Conservation (phyloP, 768 basidiomycete species). For the Dacryopinax primogenitus region DNA sequence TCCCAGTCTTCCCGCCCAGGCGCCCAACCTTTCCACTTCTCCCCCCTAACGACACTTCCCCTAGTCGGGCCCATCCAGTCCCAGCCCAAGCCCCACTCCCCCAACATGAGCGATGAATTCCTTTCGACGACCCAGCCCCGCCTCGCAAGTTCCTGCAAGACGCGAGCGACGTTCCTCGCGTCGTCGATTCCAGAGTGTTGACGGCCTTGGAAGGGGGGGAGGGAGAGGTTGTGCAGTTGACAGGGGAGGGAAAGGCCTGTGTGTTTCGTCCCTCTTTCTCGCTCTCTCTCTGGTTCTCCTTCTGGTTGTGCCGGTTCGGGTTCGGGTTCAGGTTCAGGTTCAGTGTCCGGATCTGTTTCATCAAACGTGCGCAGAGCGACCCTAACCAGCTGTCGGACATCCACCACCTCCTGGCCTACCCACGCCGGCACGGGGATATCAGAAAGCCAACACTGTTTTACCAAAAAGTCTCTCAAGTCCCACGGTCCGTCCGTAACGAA, state of each 20-base stretch:
- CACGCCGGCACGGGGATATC: conserved; percentile 59
- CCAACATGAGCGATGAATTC: conserved; percentile 30
- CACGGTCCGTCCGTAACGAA: conserved; percentile 22
- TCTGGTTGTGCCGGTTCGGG: too few species aligned
- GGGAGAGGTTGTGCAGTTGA: conserved; percentile 59
- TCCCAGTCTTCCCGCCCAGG: not conserved
- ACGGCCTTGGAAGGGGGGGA: conserved; percentile 68
- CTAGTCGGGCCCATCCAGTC: not conserved
- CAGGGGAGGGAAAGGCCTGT: conserved; percentile 35
- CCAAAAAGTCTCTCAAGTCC: conserved; percentile 20
- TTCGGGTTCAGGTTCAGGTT: too few species aligned
- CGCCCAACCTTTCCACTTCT: not conserved
- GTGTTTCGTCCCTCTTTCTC: not conserved
- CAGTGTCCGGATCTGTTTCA: too few species aligned
- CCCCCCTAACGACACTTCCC: not conserved
- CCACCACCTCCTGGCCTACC: conserved; percentile 60
- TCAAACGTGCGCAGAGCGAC: conserved; percentile 20
- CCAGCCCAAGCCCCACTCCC: not conserved
- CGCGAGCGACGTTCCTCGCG: conserved; percentile 73
- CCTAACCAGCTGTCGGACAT: conserved; percentile 51
- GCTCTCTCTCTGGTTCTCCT: not conserved
- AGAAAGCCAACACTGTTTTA: conserved; percentile 18
- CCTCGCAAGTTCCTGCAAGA: conserved; percentile 64
- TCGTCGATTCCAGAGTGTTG: conserved; percentile 87
- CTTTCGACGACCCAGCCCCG: conserved; percentile 55